phyloP scores from a whole-genome alignment of 1,284 basidiomycete species.

The Tetrapyrgos nigripes region DNA sequence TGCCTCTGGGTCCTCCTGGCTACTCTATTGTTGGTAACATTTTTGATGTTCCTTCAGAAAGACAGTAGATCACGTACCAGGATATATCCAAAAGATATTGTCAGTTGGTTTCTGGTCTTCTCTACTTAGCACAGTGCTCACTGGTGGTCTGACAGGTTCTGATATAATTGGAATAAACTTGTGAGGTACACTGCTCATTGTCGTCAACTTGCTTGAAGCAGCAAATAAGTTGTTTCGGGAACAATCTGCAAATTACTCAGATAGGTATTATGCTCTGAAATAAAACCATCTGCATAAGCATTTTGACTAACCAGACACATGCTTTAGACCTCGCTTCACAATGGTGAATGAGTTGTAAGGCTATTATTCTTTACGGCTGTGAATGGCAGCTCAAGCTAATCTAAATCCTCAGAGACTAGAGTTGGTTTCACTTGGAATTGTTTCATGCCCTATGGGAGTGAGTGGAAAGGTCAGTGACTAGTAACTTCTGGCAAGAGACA shows the following conservation, averaged over 20 bases:
- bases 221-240: constrained; percentile 43
- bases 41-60: constrained; percentile 22
- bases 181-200: constrained; percentile 11
- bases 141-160: constrained; percentile 4
- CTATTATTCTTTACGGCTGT: background rate
- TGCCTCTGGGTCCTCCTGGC: constrained; percentile 24
- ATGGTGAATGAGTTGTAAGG: constrained; percentile 17
- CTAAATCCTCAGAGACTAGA: constrained; percentile 28
- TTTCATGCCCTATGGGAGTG: constrained; percentile 39
- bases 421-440: constrained; percentile 46
- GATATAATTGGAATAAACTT: constrained; percentile 12
- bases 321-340: constrained; percentile 6
- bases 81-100: constrained; percentile 5
- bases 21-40: constrained; percentile 27
- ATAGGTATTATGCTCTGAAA: constrained; percentile 27
- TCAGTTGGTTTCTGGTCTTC: background rate
- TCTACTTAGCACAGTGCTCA: too few relatives aligned
- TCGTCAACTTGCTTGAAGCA: constrained; percentile 40
- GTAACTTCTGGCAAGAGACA: background rate
- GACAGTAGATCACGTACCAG: constrained; percentile 23
- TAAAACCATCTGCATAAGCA: background rate
- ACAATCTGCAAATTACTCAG: constrained; percentile 42
- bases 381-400: background rate
- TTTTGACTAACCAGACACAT: background rate
- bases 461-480: constrained; percentile 1